Percentiles rank a stretch among this genome's conserved stretches.
phyloP scores from a whole-genome alignment of 2,329 filamentous ascomycete species.

The Trichophyton equinum region DNA sequence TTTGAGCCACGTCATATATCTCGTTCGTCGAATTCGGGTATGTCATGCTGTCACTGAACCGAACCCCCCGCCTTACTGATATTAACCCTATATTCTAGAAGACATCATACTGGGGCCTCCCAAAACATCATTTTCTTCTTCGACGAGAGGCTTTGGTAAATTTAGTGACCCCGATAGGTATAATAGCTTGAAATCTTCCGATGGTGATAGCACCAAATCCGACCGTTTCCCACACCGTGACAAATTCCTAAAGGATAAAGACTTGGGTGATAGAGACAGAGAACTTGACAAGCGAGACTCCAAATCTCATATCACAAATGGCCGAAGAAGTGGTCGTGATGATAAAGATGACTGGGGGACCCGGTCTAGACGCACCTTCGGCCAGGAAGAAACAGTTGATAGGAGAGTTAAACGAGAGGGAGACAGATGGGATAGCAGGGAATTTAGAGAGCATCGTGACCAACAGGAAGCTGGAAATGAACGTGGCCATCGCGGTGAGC shows the following conservation, averaged over 20 bases:
- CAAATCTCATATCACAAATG: slow-evolving; percentile 22
- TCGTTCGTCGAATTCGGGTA: slow-evolving; percentile 39
- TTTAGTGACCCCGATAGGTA: slow-evolving; percentile 34
- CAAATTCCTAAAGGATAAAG: slow-evolving; percentile 28
- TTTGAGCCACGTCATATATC: slow-evolving; percentile 35
- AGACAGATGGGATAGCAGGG: slow-evolving; percentile 31
- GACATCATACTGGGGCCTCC: slow-evolving; percentile 79
- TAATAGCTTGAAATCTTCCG: slow-evolving; percentile 37
- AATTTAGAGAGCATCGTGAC: slow-evolving; percentile 42
- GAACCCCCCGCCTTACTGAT: not conserved
- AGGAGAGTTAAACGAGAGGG: slow-evolving; percentile 30
- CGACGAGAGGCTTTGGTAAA: slow-evolving; percentile 45
- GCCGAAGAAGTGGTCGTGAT: slow-evolving; percentile 22
- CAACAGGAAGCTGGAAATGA: slow-evolving; percentile 41
- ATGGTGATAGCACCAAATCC: slow-evolving; percentile 44
- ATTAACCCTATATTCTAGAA: slow-evolving; percentile 38
- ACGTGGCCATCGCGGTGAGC: slow-evolving; percentile 39
- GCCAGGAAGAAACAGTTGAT: slow-evolving; percentile 29
- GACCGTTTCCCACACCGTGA: slow-evolving; percentile 48
- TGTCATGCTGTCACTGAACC: slow-evolving; percentile 10
- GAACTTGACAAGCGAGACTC: slow-evolving; percentile 28
- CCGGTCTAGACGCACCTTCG: slow-evolving; percentile 29
- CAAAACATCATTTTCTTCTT: slow-evolving; percentile 68
- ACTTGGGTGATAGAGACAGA: slow-evolving; percentile 14
- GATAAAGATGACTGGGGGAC: slow-evolving; percentile 33